These are phyloP conservation scores for Cyclotella cryptica DNA, from an alignment of 108 stramenopile species.

Conservation along the genomic window DNA sequence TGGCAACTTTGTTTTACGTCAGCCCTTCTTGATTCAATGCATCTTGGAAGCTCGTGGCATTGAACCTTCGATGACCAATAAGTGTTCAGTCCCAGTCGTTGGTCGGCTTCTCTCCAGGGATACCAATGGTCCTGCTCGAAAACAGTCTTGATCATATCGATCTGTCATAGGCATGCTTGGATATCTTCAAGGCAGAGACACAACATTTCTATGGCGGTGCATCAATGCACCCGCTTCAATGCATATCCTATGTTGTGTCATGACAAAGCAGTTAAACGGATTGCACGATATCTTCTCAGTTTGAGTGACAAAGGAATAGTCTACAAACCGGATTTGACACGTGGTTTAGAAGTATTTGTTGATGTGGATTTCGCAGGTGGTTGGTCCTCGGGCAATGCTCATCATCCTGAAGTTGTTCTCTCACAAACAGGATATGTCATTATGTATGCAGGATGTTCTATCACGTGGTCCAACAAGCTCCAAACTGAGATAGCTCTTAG, in stretches of 20 bases:
- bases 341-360: constrained; percentile 37
- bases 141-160: constrained; percentile 46
- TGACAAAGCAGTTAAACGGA: constrained; percentile 37
- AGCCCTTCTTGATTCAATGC: too few relatives aligned
- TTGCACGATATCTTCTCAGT: constrained; percentile 28
- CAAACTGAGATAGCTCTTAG: too few relatives aligned
- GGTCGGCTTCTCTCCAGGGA: constrained; percentile 4
- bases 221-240: constrained; percentile 39
- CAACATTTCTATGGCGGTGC: constrained; percentile 33
- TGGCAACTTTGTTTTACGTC: too few relatives aligned
- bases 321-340: constrained; percentile 14
- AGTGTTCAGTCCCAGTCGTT: too few relatives aligned
- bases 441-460: neutral
- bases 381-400: constrained; percentile 1
- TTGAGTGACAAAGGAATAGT: constrained; percentile 37
- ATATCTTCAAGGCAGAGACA: too few relatives aligned
- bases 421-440: constrained; percentile 7
- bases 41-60: constrained; percentile 11
- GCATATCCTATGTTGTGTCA: constrained; percentile 22
- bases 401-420: neutral
- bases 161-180: too few relatives aligned
- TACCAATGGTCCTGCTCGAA: constrained; percentile 5
- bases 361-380: constrained; percentile 40
- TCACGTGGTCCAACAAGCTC: too few relatives aligned
- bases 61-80: constrained; percentile 6